Conservation (phyloP, 768 basidiomycete species). For the Pholiota molesta region DNA sequence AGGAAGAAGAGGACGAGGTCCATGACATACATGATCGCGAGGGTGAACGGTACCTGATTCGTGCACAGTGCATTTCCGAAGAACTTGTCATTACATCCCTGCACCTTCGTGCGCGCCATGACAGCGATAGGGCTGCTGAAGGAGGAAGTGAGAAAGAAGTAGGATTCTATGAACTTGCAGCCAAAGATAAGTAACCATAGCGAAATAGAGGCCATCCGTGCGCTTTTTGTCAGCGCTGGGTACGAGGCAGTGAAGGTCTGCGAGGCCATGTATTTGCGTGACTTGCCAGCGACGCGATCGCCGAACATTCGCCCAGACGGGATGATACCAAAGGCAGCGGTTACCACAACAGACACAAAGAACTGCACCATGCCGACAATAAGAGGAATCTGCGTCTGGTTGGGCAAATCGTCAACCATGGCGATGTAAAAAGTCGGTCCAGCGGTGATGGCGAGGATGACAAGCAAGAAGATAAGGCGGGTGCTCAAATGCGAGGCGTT, state of each 20-base stretch:
- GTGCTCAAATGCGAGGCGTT: constrained; percentile 97
- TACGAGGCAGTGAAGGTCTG: constrained; percentile 99
- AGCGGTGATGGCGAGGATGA: constrained; percentile 90
- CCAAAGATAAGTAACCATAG: constrained; percentile 93
- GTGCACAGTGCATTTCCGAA: constrained; percentile 83
- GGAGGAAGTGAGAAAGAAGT: constrained; percentile 97
- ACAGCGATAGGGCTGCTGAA: constrained; percentile 95
- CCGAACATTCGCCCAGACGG: constrained; percentile 99
- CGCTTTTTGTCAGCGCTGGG: constrained; percentile 69
- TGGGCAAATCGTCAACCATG: constrained; percentile 69
- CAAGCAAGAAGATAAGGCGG: constrained; percentile 87
- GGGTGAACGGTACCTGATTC: constrained; percentile 92
- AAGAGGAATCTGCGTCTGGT: constrained; percentile 71
- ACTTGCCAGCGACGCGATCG: constrained; percentile 95
- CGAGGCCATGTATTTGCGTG: constrained; percentile 97
- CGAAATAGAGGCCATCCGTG: constrained; percentile 81
- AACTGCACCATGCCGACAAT: constrained; percentile 95
- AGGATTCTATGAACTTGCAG: constrained; percentile 97
- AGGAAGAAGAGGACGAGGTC: constrained; percentile 97
- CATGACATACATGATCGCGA: constrained; percentile 99
- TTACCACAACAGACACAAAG: constrained; percentile 84
- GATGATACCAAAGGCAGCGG: constrained; percentile 82
- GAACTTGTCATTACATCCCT: constrained; percentile 83
- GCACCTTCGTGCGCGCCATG: constrained; percentile 95
- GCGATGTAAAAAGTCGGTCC: constrained; percentile 96